Base-by-base conservation (phyloP, 768 basidiomycete genomes). In the Kwoniella sp. region DNA sequence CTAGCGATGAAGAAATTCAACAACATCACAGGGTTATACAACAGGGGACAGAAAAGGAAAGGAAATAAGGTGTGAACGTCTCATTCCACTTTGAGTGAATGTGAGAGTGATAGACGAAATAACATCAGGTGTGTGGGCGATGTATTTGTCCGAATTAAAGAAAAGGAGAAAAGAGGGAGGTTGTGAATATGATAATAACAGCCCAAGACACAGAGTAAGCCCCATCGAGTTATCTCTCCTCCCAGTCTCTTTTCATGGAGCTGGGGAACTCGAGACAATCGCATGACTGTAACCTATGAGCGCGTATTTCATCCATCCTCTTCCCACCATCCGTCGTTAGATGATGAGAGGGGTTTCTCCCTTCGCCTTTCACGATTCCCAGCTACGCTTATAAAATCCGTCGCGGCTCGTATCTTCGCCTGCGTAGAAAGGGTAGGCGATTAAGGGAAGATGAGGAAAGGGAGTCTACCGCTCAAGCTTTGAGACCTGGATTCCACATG, bases 1-100 rank as follows among this genome's bases (percentile, higher is more conserved):
- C 75, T 77, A 73, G 75, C 75, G 75, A 65, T 77, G 75, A 77
- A 77, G 75, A 77, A 77, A 77, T 77, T 77, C 75, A 69, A 57
- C 38, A 73, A 67, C 75, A 77, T 77, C 75, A 77, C 67, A n/a
- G 75, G 73, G 75, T 56, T 45, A 9, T 45, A 17, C 7, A 34
- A 45, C 3, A 47, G 29, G 38, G 4, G 5, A 8, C 3, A 45
- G 41, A 45, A 37, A 17, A 52, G 23, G 22, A 56, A 29, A n/a
- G 47, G 37, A 54, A 58, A 4, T 25, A 45, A 30, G 52, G 48
- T 11, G 41, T 34, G 31, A 28, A 55, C 45, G 37, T 25, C 41
- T 30, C 50, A 31, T 48, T 23, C 52, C 26, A 47, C 25, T 29
- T 26, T 30, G 30, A 11, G 12, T 4, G 12, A 17, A 8, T 28